A percentile compares a stretch with the other conserved stretches of the same genome.
phyloP scores from a whole-genome alignment of 805 yeast genomes.

The Maudiozyma serrabonitensis region DNA sequence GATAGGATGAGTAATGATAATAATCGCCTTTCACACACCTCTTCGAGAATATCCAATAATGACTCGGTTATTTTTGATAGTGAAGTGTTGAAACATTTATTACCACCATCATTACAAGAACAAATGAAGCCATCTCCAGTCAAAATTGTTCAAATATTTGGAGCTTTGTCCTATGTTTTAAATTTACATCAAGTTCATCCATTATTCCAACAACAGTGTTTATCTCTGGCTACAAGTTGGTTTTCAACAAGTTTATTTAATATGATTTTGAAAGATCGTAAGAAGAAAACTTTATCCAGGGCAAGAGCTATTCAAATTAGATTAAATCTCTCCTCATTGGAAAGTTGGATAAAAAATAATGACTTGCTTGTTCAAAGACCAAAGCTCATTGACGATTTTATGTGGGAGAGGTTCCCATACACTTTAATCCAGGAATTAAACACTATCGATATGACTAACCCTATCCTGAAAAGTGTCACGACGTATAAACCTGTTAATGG shows the following conservation, averaged over 20 bases:
- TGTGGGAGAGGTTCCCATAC: conserved; percentile 32
- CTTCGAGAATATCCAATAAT: neutral
- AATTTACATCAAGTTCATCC: conserved; percentile 76
- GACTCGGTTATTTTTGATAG: conserved; percentile 42
- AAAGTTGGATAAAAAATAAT: conserved; percentile 77
- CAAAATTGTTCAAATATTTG: conserved; percentile 72
- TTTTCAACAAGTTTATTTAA: conserved; percentile 66
- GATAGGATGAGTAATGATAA: conserved; percentile 1
- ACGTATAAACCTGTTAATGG: conserved; percentile 16
- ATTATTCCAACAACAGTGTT: conserved; percentile 64
- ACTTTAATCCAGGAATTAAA: conserved; percentile 27
- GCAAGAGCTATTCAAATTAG: conserved; percentile 83
- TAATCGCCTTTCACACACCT: neutral
- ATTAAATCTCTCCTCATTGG: conserved; percentile 73
- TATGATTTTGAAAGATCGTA: conserved; percentile 50
- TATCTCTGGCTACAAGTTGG: conserved; percentile 72
- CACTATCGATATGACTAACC: conserved; percentile 18
- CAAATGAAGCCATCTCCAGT: conserved; percentile 86
- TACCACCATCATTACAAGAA: conserved; percentile 75
- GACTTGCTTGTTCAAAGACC: conserved; percentile 25
- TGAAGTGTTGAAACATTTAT: conserved; percentile 63
- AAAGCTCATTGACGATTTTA: conserved; percentile 29
- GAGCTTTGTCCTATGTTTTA: conserved; percentile 79
- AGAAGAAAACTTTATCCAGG: conserved; percentile 56
- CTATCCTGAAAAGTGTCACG: conserved; percentile 19